Evolutionary conservation across 2,329 filamentous ascomycete species (phyloP), one percentile per base, ranked within the genome.

Genomic region (Tolypocladium ophioglossoides): DNA sequence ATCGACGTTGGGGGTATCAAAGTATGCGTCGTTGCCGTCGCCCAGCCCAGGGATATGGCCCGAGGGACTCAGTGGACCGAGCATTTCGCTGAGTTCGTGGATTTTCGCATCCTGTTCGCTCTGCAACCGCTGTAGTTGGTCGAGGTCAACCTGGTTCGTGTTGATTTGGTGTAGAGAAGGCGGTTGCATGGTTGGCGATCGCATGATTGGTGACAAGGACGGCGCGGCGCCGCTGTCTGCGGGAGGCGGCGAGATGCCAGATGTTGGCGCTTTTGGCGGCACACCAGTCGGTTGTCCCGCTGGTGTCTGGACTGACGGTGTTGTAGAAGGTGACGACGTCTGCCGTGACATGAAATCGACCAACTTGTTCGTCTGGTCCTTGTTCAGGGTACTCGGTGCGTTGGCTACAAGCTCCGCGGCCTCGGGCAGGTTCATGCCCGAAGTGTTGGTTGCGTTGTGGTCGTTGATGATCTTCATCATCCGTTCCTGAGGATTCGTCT

Each of bases 51-150:
- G 87, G 38, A 95, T 88, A 18, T 81, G 79, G 5, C 89, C 90
- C 0, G 83, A 88, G 0, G 91, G 91, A 63, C 86, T 91, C 14
- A 95, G 77, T 0, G 91, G 91, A 8, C 87, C 85, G 9, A 96
- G 78, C 18, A 90, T 74, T 54, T 82, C 84, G 52, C 84, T 84
- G 11, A 96, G 76, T 55, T 88, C 83, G 57, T 88, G 82, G 1
- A 96, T 86, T 50, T 87, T 86, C 50, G 79, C 79, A 56, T 87
- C 84, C 63, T 96, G 91, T 56, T 92, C 84, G 27, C 83, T 81
- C 65, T 95, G 89, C 63, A 96, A 76, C 46, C 85, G 85, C 58
- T 89, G 83, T 2, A 97, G 77, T 34, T 87, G 79, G 52, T 94
- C 88, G 32, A 96, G 80, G 58, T 95, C 87, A 16, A 85, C 77